Evolutionary conservation across 257 asterid genomes (phyloP).

Genomic region (Datura wrightii): DNA sequence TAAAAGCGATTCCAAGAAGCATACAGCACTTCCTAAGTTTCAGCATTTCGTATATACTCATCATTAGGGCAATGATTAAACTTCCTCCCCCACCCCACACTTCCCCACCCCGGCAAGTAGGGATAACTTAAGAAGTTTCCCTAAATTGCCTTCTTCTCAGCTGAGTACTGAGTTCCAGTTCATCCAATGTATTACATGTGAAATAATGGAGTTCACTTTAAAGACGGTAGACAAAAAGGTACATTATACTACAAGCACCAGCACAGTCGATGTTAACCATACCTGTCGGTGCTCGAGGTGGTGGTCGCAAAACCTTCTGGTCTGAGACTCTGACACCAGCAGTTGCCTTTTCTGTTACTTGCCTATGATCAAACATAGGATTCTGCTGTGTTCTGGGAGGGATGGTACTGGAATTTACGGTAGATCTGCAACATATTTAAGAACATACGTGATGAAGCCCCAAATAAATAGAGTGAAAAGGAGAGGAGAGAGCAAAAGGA

Average conservation of each 20-base stretch:
- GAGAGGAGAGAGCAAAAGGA: neutral
- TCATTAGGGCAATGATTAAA: neutral
- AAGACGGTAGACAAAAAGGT: neutral
- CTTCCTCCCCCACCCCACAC: neutral
- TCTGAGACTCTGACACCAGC: conserved; percentile 52
- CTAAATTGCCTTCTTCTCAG: neutral
- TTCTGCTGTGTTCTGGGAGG: conserved; percentile 55
- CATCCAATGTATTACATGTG: neutral
- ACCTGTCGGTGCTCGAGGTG: conserved; percentile 76
- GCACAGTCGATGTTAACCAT: conserved; percentile 23
- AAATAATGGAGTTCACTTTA: neutral
- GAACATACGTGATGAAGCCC: neutral
- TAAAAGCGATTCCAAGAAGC: neutral
- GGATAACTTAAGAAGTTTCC: neutral
- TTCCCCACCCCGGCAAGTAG: neutral
- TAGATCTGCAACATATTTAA: conserved; percentile 59
- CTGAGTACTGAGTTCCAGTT: conserved; percentile 7
- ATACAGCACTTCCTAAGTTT: neutral
- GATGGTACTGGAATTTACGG: conserved; percentile 66
- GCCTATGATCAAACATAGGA: conserved; percentile 56
- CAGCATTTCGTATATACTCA: conserved; percentile 10
- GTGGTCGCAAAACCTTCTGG: conserved; percentile 60
- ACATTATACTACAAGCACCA: neutral
- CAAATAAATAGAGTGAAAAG: neutral
- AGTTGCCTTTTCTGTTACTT: conserved; percentile 51